Base-by-base conservation (phyloP, 306 rosid species). In the Neltuma alba region DNA sequence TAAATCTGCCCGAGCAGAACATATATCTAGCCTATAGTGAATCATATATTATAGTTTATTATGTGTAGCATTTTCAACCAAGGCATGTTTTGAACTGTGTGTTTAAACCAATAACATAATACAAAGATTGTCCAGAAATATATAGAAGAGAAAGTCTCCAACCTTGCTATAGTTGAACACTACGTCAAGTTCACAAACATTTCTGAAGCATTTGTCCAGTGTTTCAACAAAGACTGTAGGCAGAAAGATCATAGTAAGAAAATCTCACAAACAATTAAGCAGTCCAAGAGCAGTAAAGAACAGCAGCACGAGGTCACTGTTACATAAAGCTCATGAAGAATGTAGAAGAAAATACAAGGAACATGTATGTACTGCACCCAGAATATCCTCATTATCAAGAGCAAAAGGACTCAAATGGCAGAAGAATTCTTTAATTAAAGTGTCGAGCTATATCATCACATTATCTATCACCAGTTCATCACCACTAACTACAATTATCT, bases 121-220 rank as follows among this genome's bases (percentile, higher is more conserved):
- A 42, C 31, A 69, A 14, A 69, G 16, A 10, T 23, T 6, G 11
- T 12, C 37, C 55, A 69, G 55, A 42, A 69, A 42, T 42, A 42
- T 0, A 37, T 38, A 0, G 60, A 21, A 36, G 68, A 80, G 60
- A 58, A 68, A 77, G 86, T 64, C 70, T 16, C 72, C 78, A 67
- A 90, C 98, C 99, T 96, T 96, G 89, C 91, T 89, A 83, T 93
- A 96, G 86, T 96, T 93, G 92, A 83, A 89, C 81, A 96, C 99
- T 6, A 96, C 77, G 47, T 96, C 99, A 65, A 93, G 92, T 93
- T 96, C 98, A 25, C 99, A 93, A 33, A 96, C 97, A 81, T 96
- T 96, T 88, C 82, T 90, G 94, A 93, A 91, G 94, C 97, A 96
- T 82, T 92, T 96, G 89, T 93, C 98, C 92, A 95, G 62, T 20